Evolutionary conservation across 2,329 filamentous ascomycete species (phyloP), one percentile per base, ranked within the genome.

Genomic region (Fusarium torreyae): DNA sequence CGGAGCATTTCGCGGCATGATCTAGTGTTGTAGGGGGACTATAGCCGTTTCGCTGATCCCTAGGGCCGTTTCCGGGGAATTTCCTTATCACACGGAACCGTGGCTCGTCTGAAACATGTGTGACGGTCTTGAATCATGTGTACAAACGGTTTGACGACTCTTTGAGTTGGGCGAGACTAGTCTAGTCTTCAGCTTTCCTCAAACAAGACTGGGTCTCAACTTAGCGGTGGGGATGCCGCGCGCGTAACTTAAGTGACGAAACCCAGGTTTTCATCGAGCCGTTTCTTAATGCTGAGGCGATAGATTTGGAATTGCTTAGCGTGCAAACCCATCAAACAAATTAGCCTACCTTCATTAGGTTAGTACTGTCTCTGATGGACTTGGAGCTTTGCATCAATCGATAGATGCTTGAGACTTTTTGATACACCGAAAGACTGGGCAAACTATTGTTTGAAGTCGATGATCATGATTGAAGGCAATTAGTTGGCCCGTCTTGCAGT

Each of bases 171-270:
- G 44, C 22, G 43, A 26, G 31, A 46, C 60, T 54, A 63, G 45
- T 39, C 26, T 50, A 20, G 39, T 38, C 44, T 53, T 66, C 63
- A 66, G 63, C 63, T 60, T 57, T 50, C 48, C 54, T 51, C 28
- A 48, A 54, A 59, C 15, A 33, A 38, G 22, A 57, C n/a, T 39
- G 59, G 44, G 36, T 57, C 39, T 33, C 57, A 40, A 64, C 45
- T 57, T 33, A 51, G 57, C 18, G 34, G 67, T 65, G 68, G 67
- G 31, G 68, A 63, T 70, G 38, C 67, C 67, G 67, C 63, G 68
- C 68, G 68, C 63, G 68, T 70, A 67, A 52, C 43, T 66, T 24
- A 26, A 14, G 34, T 46, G 34, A 45, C 24, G 40, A 46, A 42
- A 31, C 61, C 22, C 28, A 39, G 31, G 20, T 51, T 18, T 40